Evolutionary conservation across 345 rosid species (phyloP), one percentile per base, ranked within the genome.

Genomic region (Xanthoceras sorbifolium): DNA sequence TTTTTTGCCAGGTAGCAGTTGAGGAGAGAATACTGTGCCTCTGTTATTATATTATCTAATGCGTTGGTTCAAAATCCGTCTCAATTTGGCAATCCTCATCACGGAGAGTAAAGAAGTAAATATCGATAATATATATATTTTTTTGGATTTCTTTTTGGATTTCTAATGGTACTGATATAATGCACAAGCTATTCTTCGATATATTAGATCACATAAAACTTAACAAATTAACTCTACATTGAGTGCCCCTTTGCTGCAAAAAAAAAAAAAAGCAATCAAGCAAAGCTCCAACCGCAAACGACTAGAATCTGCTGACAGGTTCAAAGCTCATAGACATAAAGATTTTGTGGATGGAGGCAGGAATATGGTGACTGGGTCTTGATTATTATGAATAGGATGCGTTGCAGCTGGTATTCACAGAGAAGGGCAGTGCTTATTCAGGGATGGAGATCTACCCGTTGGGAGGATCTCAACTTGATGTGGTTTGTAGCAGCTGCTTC

Each of bases 1-100:
- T 75, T 76, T 48, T 64, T 34, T 22, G 71, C 26, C 36, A 11
- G 71, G 36, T 65, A 64, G 71, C 68, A 79, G 79, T 57, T 34
- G 48, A 60, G 55, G 64, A 29, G 44, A 70, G 69, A 69, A n/a
- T 76, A 62, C 57, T 36, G 57, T 77, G 34, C n/a, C 22, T 61
- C 6, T 15, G 32, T 40, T 62, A 28, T 61, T 28, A 7, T 28
- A 44, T 20, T 61, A 25, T 63, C 69, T 28, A 46, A 28, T 66
- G 44, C 29, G 60, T 44, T n/a, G 76, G 76, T 62, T 23, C 38
- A 62, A 44, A 42, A 1, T 42, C 26, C 15, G 8, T 42, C 28
- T 62, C 28, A 36, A 34, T 17, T 32, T 32, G 42, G 18, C 44
- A 63, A 31, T 50, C 68, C 9, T 22, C 46, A 6, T 2, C 3